These are phyloP conservation scores for Grigorovia humatica DNA, from an alignment of 805 yeast species.

Conservation along the genomic window DNA sequence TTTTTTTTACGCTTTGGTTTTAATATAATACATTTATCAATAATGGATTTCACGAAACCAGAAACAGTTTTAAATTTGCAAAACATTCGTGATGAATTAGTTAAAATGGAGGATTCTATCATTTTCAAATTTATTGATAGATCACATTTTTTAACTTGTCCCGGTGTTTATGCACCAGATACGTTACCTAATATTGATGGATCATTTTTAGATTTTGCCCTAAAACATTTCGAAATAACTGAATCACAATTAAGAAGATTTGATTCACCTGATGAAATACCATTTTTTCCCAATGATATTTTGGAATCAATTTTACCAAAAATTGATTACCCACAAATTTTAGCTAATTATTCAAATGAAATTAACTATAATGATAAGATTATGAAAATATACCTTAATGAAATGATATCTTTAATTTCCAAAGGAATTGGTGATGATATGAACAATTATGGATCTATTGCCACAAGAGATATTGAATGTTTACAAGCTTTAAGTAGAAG, in stretches of 20 bases:
- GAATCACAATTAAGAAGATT: constrained; percentile 80
- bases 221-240: constrained; percentile 60
- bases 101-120: constrained; percentile 94
- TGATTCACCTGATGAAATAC: constrained; percentile 89
- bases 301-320: constrained; percentile 68
- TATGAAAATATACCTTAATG: constrained; percentile 51
- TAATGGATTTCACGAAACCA: constrained; percentile 78
- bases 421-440: constrained; percentile 60
- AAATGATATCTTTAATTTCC: constrained; percentile 68
- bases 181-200: constrained; percentile 30
- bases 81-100: constrained; percentile 75
- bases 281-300: constrained; percentile 68
- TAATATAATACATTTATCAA: background rate
- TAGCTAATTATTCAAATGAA: constrained; percentile 66
- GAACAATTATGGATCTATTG: constrained; percentile 83
- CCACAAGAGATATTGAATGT: constrained; percentile 74
- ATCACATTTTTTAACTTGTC: constrained; percentile 72
- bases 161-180: constrained; percentile 57
- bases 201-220: constrained; percentile 79
- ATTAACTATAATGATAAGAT: constrained; percentile 69
- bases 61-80: constrained; percentile 68
- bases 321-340: constrained; percentile 63
- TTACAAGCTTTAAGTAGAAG: constrained; percentile 83
- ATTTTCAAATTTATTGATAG: constrained; percentile 88
- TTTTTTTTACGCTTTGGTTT: too few species aligned